Conservation (phyloP, 1,284 basidiomycete species). For the Agroathelia rolfsii region DNA sequence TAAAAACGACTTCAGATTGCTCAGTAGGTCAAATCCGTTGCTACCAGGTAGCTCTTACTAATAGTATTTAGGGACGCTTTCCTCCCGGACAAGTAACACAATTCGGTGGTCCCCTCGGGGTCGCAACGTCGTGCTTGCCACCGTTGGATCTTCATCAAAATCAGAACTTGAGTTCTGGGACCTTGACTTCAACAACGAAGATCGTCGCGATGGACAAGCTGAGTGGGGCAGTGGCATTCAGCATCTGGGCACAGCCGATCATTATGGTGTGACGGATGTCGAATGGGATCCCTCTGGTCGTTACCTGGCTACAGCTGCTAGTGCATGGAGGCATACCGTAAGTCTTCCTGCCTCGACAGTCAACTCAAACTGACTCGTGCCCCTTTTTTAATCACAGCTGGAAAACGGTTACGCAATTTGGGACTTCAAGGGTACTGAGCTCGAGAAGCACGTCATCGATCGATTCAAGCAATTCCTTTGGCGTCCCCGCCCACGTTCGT, state of each 20-base stretch:
- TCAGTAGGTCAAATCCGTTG: constrained; percentile 51
- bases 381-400: constrained; percentile 44
- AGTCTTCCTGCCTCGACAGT: constrained; percentile 23
- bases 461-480: constrained; percentile 99
- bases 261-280: constrained; percentile 96
- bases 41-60: constrained; percentile 7
- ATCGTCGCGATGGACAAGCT: constrained; percentile 58
- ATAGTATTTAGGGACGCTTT: constrained; percentile 57
- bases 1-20: constrained; percentile 92
- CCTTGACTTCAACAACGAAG: constrained; percentile 83
- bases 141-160: constrained; percentile 90
- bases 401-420: constrained; percentile 96
- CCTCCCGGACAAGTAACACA: constrained; percentile 86
- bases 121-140: constrained; percentile 91
- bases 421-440: constrained; percentile 95
- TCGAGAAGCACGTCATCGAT: constrained; percentile 83
- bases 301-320: constrained; percentile 89
- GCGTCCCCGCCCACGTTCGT: constrained; percentile 86
- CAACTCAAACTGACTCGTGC: too few relatives aligned
- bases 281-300: constrained; percentile 98
- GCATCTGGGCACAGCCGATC: constrained; percentile 83
- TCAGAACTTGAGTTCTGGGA: constrained; percentile 99
- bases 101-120: constrained; percentile 97
- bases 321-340: constrained; percentile 91
- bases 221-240: constrained; percentile 88